Conservation (phyloP, 2,329 filamentous ascomycete species). For the Phialophora tarda region DNA sequence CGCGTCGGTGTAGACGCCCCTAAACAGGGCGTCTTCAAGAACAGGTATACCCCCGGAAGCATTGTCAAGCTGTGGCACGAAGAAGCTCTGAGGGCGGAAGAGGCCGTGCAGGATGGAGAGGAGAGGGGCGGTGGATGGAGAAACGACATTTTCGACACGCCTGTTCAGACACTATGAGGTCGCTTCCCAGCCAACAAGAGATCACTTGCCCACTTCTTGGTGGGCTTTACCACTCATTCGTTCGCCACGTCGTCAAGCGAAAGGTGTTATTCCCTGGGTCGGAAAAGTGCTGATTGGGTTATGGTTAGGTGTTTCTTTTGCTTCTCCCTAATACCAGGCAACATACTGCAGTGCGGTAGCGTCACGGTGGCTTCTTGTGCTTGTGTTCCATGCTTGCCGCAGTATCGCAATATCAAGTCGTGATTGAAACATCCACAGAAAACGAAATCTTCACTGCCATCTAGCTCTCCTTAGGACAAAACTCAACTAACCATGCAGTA, state of each 20-base stretch:
- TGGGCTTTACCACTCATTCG: background rate
- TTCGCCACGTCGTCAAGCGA: background rate
- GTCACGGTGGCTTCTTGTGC: background rate
- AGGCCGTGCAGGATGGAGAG: conserved; percentile 73
- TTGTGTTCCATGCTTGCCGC: background rate
- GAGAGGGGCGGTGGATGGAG: conserved; percentile 73
- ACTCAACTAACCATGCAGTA: background rate
- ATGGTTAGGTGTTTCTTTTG: background rate
- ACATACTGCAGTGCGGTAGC: background rate
- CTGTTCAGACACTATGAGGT: conserved; percentile 3
- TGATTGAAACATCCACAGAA: background rate
- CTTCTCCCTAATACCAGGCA: background rate
- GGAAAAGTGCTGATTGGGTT: background rate
- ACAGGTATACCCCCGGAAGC: conserved; percentile 86
- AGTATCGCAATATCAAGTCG: background rate
- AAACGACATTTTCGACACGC: conserved; percentile 75
- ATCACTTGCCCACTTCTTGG: background rate
- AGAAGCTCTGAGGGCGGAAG: conserved; percentile 71
- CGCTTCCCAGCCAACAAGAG: background rate
- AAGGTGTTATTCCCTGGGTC: background rate
- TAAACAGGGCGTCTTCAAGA: conserved; percentile 72
- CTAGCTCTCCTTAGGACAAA: background rate
- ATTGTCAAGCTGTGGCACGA: conserved; percentile 89
- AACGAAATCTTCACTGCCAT: background rate
- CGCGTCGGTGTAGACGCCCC: conserved; percentile 71